Evolutionary conservation across 805 yeast species (phyloP), one percentile per base, ranked within the genome.

Genomic region (Pichia gijzeniarum): DNA sequence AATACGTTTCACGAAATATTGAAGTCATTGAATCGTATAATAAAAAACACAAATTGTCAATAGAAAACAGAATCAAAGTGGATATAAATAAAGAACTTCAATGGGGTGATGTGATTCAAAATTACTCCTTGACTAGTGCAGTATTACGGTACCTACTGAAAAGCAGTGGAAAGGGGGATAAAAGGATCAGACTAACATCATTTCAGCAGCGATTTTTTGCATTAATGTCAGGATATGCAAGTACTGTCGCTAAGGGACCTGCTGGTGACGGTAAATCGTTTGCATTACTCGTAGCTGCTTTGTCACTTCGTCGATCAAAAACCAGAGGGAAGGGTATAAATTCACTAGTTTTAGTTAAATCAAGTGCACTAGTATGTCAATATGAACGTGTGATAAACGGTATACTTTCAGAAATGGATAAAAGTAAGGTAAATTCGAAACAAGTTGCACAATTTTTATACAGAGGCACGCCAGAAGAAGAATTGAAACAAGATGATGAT

Each of bases 251-350:
- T 1, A 57, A 61, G 20, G 62, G 61, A 4, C 57, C 60, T 3
- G 57, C 54, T 14, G 69, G 68, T 1, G 48, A 56, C 17, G 71
- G 71, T 13, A 53, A 52, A 32, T 53, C 65, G 1, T 34, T 56
- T n/a, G 51, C 63, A 1, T 17, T 64, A 13, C 34, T 64, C 6
- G 30, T 55, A 12, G 55, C 63, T 22, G 62, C 63, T 2, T 47
- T 66, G 33, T 48, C 51, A 22, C 37, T 54, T 5, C 55, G 53
- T 36, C 49, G 65, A 40, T 45, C 55, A 7, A 32, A 41, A 1
- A 50, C 49, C 4, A 51, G 62, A 33, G 62, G 61, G 1, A 47
- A 47, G 10, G 64, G 65, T 3, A 59, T 62, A 17, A 51, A 56
- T 31, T 56, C 61, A 9, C 46, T 66, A 31, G 52, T 66, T 5